Percentiles rank a stretch among this genome's conserved stretches.
Conservation (phyloP, 305 asterid genomes). For the Fraxinus albicans region DNA sequence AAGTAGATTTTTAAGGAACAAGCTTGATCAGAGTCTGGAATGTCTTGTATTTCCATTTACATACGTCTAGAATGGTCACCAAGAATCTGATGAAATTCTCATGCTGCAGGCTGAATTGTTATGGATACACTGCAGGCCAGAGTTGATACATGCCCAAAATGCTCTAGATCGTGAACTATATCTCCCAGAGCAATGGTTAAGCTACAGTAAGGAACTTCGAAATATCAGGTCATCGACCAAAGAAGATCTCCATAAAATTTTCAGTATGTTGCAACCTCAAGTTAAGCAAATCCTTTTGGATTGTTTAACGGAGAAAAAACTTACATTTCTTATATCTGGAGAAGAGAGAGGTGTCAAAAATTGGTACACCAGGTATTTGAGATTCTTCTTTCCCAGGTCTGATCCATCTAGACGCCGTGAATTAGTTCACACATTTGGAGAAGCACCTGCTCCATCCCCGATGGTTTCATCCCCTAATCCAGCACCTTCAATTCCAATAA, state of each 20-base stretch:
- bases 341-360: conserved; percentile 35
- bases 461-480: conserved; percentile 41
- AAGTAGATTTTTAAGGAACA: neutral
- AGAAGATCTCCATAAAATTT: conserved; percentile 19
- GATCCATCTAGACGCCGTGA: conserved; percentile 47
- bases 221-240: conserved; percentile 29
- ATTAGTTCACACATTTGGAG: conserved; percentile 51
- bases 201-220: conserved; percentile 18
- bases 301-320: conserved; percentile 38
- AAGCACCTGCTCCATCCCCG: conserved; percentile 65
- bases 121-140: conserved; percentile 52
- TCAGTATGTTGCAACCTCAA: conserved; percentile 31
- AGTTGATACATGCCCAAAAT: conserved; percentile 46
- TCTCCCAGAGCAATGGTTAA: conserved; percentile 30
- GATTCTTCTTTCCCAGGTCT: conserved; percentile 36
- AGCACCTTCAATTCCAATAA: conserved; percentile 38
- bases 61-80: neutral
- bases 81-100: conserved; percentile 27
- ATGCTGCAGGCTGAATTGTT: conserved; percentile 69
- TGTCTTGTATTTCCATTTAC: neutral
- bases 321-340: conserved; percentile 28
- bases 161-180: conserved; percentile 41
- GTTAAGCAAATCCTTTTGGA: conserved; percentile 32
- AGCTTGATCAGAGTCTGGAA: neutral
- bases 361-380: conserved; percentile 45